Base-by-base conservation (phyloP, 2,329 filamentous ascomycete genomes). In the Colletotrichum cuscutae region DNA sequence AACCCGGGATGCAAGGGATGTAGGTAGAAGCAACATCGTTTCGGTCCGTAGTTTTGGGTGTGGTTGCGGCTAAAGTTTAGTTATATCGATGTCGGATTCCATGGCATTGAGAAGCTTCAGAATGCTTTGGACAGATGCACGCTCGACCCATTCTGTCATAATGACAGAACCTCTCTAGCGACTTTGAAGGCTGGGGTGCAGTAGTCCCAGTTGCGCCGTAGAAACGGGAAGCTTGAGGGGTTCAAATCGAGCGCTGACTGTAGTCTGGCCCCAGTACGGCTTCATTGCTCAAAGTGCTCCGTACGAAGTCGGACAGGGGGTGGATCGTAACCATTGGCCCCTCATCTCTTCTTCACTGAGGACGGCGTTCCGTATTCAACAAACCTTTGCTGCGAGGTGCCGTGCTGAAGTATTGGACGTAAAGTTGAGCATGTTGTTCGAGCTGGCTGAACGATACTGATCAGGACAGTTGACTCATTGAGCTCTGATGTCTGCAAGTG, bases 1-100 rank as follows among this genome's bases (percentile, higher is more conserved):
- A 57, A 32, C 57, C 32, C 60, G 46, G 56, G 15, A 65, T 59
- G 60, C 19, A 37, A 60, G 19, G 53, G 42, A 54, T 37, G 60
- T 37, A 19, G 28, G 35, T 28, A 13, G 49, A 70, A 46, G 42
- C 37, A 22, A 35, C 28, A 60, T 30, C 26, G 70, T 72, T 70
- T 67, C 66, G 42, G 60, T 57, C 66, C 61, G 70, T 46, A 61
- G 66, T 46, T 60, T 65, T 30, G 61, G 22, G 66, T 61, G 60
- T 35, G 32, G 66, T 70, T 65, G 71, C 60, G 49, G 66, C 66
- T 49, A 71, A 58, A 70, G 54, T 61, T 57, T 71, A 32, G 57
- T 56, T 24, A 49, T 19, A 42, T 37, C 30, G 56, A 58, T 59
- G 61, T 32, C 60, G 70, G 24, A n/a, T 69, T 65, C 70, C 59